phyloP scores from a whole-genome alignment of 768 basidiomycete species.

The Amanita polypyramis region DNA sequence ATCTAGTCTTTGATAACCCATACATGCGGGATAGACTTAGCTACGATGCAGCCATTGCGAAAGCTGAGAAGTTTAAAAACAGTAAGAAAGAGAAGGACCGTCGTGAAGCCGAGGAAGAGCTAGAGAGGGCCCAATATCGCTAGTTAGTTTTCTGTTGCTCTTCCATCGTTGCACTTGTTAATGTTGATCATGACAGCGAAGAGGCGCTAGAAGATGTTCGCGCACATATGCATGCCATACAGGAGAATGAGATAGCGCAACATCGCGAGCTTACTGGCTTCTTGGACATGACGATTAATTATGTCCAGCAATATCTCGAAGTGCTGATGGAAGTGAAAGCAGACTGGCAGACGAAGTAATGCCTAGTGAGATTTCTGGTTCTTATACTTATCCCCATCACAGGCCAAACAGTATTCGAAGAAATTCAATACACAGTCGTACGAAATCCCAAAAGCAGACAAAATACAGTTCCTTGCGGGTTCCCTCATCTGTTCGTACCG shows the following conservation, averaged over 20 bases:
- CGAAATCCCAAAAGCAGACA: slow-evolving; percentile 13
- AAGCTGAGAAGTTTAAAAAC: slow-evolving; percentile 54
- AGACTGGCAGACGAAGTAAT: slow-evolving; percentile 47
- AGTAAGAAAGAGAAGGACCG: slow-evolving; percentile 79
- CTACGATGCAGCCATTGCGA: slow-evolving; percentile 65
- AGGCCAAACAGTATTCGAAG: background rate
- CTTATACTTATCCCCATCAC: background rate
- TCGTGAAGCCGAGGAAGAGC: slow-evolving; percentile 73
- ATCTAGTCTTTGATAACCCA: background rate
- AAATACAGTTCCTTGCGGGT: slow-evolving; percentile 22
- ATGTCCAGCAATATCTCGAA: slow-evolving; percentile 62
- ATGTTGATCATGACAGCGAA: slow-evolving; percentile 38
- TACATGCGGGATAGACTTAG: slow-evolving; percentile 39
- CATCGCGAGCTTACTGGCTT: slow-evolving; percentile 60
- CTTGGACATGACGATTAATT: slow-evolving; percentile 66
- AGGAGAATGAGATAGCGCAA: slow-evolving; percentile 68
- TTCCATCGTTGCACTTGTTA: background rate
- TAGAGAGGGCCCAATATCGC: slow-evolving; percentile 57
- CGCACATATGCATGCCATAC: slow-evolving; percentile 68
- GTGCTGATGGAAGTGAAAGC: slow-evolving; percentile 59
- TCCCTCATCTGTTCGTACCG: slow-evolving; percentile 10
- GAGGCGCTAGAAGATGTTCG: slow-evolving; percentile 80
- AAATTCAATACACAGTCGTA: background rate
- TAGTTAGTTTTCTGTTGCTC: slow-evolving; percentile 37
- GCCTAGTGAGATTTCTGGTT: background rate